A percentile compares a stretch with the other conserved stretches of the same genome.
Conservation (phyloP, 106 monocot species). For the Hemerocallis citrina region DNA sequence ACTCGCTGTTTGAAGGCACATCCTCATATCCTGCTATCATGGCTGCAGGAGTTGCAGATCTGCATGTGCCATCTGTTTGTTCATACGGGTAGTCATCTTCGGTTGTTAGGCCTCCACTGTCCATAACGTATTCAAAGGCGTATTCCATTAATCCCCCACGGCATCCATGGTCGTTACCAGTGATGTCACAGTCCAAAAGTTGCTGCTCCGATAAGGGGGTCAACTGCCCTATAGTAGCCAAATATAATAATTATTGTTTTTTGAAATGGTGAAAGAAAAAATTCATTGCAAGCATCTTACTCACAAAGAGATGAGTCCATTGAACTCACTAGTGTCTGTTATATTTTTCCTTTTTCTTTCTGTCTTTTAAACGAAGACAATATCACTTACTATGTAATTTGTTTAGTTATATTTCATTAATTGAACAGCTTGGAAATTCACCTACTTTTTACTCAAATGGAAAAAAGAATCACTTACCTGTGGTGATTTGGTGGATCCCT, state of each 20-base stretch:
- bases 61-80: not conserved
- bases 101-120: conserved; percentile 2
- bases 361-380: too few relatives aligned
- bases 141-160: not conserved
- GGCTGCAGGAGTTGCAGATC: not conserved
- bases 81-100: conserved; percentile 7
- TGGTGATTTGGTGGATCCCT: conserved; percentile 3
- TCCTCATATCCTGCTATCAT: conserved; percentile 12
- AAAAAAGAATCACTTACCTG: not conserved
- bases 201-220: conserved; percentile 8
- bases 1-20: conserved; percentile 15
- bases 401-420: too few relatives aligned
- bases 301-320: too few relatives aligned
- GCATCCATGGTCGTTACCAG: not conserved
- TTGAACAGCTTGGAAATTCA: too few relatives aligned
- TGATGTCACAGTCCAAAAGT: conserved; percentile 9
- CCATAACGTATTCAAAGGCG: conserved; percentile 8
- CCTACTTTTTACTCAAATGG: too few relatives aligned
- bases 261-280: too few relatives aligned
- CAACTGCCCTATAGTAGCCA: too few relatives aligned
- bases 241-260: too few relatives aligned
- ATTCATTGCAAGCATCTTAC: too few relatives aligned
- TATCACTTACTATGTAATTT: too few relatives aligned
- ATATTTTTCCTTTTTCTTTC: too few relatives aligned
- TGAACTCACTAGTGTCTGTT: too few relatives aligned